Base-by-base conservation (phyloP, 2,329 filamentous ascomycete genomes). In the Bipolaris cookei region DNA sequence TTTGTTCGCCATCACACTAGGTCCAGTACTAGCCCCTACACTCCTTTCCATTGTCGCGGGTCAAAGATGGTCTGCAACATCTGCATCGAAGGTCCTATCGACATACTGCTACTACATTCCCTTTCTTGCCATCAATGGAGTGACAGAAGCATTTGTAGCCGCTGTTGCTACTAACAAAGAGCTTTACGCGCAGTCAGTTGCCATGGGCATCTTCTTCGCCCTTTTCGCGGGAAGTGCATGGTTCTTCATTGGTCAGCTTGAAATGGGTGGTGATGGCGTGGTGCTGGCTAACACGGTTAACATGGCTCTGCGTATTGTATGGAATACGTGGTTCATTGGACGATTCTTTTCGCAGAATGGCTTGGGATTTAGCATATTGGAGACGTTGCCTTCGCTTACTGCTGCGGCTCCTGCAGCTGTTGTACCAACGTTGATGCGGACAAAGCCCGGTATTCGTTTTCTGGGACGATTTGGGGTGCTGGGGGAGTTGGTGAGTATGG, bases 61-160 rank as follows among this genome's bases (percentile, higher is more conserved):
- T 1, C 80, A 83, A 0, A 85, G 83, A 54, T 99, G 95, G 95
- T 82, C 86, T 0, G 82, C 81, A 3, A 88, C 89, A 0, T 89
- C 89, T 41, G 91, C 93, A 0, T 88, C 88, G 5, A 76, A 83
- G 7, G 88, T 95, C 3, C 83, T 99, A 6, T 87, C 88, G 0
- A 84, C 84, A 0, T 99, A 97, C 77, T 93, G 91, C 79, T 92
- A 92, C 76, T 98, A 97, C 78, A 91, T 99, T 57, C 95, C 95
- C 0, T 87, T 98, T 23, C 84, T 98, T 3, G 95, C 94, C 3
- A 80, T 96, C 67, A 99, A 99, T 71, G 95, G 95, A 49, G 86
- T 98, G 20, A 87, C 90, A 1, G 95, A 99, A 78, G 91, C 92
- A 0, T 98, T 99, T 68, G 93, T 98, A 14, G 89, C 93, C 0